Base-by-base conservation (phyloP, 1,284 basidiomycete genomes). In the Megacollybia platyphylla region DNA sequence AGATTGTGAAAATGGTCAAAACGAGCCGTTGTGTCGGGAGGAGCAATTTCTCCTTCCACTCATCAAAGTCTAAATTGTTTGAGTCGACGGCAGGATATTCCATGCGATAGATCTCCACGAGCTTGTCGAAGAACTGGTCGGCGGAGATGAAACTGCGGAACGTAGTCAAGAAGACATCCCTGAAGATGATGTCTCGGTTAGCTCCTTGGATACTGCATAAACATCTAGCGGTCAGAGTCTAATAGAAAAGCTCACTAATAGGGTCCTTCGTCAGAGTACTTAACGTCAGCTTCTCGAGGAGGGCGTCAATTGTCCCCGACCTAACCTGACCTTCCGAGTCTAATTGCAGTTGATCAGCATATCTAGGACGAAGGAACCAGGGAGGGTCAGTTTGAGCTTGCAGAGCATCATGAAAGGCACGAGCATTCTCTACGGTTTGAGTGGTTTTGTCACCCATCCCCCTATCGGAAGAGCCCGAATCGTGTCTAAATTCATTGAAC, bases 71-170 rank as follows among this genome's bases (percentile, higher is more conserved):
- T 1, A 65, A 63, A 2, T 63, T 62, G 4, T 59, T 61, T 6
- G 86, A 55, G 7, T n/a, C 31, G 13, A 62, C 62, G 4, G 65
- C 57, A 0, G 84, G 81, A 36, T 62, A 62, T 11, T 67, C 62
- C 55, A 79, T 70, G 39, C 70, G 61, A 62, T 78, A 90, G 7
- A 74, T 71, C 31, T 73, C 70, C 20, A 80, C 62, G 18, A 90
- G 68, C 41, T 78, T 62, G 27, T 82, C 74, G 49, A 88, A 79
- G 7, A 90, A 60, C 35, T 69, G 64, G 41, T 78, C 70, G 2
- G 86, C 70, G 5, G 75, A 76, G 27, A 76, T 79, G 54, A 90
- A 88, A 0, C 85, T 84, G 28, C 76, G 72, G 61, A 84, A 87
- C 7, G 87, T 90, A 63, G 74, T 78, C 36, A 91, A 62, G 60